Conservation (phyloP, 208 protist genomes). For the Leishmania martiniquensis region DNA sequence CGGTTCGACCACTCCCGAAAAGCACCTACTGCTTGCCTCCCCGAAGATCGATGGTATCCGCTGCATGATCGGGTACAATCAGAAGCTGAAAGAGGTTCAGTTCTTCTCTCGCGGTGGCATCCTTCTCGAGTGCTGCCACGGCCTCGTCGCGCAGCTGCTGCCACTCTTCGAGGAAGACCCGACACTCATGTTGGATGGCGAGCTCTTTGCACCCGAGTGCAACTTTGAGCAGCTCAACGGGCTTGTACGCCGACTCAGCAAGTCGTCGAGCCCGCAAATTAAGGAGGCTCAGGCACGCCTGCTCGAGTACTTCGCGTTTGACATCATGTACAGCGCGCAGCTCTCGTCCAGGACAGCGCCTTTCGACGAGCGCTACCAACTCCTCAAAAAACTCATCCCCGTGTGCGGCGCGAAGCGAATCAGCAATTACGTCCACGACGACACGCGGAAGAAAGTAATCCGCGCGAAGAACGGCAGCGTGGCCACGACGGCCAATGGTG, state of each 20-base stretch:
- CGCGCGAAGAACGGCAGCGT: constrained; percentile 29
- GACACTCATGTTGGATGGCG: constrained; percentile 83
- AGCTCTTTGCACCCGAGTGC: constrained; percentile 84
- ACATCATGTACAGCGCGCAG: constrained; percentile 83
- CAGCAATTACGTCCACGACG: constrained; percentile 83
- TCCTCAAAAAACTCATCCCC: constrained; percentile 85
- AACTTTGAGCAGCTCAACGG: constrained; percentile 90
- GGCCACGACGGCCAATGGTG: constrained; percentile 15
- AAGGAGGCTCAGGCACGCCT: constrained; percentile 50
- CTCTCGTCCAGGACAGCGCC: constrained; percentile 55
- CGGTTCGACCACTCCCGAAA: constrained; percentile 4
- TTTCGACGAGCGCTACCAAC: constrained; percentile 79
- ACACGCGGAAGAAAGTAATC: constrained; percentile 79
- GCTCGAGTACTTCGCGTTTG: constrained; percentile 90
- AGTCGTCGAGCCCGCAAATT: constrained; percentile 35
- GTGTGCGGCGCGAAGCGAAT: constrained; percentile 82
- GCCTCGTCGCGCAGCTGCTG: constrained; percentile 63
- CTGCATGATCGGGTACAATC: constrained; percentile 84
- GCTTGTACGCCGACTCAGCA: constrained; percentile 65
- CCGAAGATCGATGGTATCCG: constrained; percentile 92
- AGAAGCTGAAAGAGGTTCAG: constrained; percentile 57
- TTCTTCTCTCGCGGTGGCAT: constrained; percentile 90
- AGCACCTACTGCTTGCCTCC: constrained; percentile 70
- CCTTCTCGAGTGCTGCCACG: constrained; percentile 83
- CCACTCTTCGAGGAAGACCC: constrained; percentile 81